phyloP scores from a whole-genome alignment of 306 rosid genomes.

The Prunus dulcis region DNA sequence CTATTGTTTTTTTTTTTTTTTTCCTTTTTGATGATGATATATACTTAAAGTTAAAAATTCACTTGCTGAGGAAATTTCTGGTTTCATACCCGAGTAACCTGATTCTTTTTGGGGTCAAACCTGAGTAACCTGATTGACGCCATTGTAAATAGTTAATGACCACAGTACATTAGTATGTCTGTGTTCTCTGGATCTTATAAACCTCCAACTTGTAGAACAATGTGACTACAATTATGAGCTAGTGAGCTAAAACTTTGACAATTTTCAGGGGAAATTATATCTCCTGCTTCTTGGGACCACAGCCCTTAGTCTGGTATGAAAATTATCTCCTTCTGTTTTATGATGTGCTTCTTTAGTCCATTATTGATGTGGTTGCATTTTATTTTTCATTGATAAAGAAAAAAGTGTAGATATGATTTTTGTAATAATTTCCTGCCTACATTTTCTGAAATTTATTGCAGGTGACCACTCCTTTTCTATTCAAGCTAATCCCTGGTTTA shows the following conservation, averaged over 20 bases:
- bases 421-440: not conserved
- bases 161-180: not conserved
- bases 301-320: conserved; percentile 55
- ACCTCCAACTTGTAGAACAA: not conserved
- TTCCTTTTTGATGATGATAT: not conserved
- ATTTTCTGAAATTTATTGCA: conserved; percentile 27
- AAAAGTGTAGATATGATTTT: not conserved
- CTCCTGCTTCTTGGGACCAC: conserved; percentile 61
- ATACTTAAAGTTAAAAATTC: not conserved
- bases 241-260: conserved; percentile 6
- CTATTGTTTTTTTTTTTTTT: not conserved
- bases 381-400: not conserved
- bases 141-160: not conserved
- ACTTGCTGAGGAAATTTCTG: conserved; percentile 1
- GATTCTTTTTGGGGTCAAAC: not conserved
- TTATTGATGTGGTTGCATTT: not conserved
- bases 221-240: not conserved
- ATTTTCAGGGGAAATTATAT: conserved; percentile 55
- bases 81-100: not conserved
- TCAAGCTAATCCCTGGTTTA: conserved; percentile 93
- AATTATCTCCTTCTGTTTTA: not conserved
- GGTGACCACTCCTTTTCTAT: conserved; percentile 94
- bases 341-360: not conserved
- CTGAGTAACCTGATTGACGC: not conserved
- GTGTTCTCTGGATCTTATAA: not conserved